Conservation (phyloP, 805 yeast species). For the Kuraishia molischiana region DNA sequence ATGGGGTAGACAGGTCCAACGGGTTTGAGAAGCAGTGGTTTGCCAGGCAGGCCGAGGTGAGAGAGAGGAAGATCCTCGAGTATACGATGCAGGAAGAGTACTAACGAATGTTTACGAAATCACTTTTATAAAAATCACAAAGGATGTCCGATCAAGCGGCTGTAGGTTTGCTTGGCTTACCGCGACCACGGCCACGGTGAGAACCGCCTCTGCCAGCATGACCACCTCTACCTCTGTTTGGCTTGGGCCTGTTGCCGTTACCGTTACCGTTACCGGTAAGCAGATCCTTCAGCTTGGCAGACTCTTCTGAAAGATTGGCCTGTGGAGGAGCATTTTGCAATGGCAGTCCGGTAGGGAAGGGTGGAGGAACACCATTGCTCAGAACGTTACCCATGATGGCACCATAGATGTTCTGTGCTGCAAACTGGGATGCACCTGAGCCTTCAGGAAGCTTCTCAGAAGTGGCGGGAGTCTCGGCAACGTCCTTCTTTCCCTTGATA, state of each 20-base stretch:
- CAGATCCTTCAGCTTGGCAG: no score
- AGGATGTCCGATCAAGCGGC: slow-evolving; percentile 9
- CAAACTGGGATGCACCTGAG: slow-evolving; percentile 6
- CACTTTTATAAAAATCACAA: no score
- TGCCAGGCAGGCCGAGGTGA: slow-evolving; percentile 25
- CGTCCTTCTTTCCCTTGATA: slow-evolving; percentile 25
- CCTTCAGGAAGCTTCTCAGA: slow-evolving; percentile 1
- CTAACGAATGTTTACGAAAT: slow-evolving; percentile 5
- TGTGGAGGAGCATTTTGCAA: no score
- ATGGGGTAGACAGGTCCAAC: slow-evolving; percentile 82
- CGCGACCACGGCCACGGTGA: neutral
- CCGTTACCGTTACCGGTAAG: no score
- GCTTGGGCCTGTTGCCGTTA: neutral
- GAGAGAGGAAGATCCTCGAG: slow-evolving; percentile 17
- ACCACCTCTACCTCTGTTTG: neutral
- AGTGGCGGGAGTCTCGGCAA: neutral
- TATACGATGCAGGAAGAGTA: slow-evolving; percentile 31
- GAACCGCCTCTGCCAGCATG: no score
- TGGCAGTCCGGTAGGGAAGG: no score
- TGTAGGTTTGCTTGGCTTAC: slow-evolving; percentile 4
- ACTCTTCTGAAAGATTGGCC: no score
- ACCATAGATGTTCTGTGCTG: slow-evolving; percentile 18
- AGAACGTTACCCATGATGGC: slow-evolving; percentile 16
- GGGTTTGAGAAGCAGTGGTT: slow-evolving; percentile 72
- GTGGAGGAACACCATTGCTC: slow-evolving; percentile 4